These are phyloP conservation scores for Odonthalia washingtoniensis DNA, from an alignment of 31 red algal species.

Conservation along the genomic window DNA sequence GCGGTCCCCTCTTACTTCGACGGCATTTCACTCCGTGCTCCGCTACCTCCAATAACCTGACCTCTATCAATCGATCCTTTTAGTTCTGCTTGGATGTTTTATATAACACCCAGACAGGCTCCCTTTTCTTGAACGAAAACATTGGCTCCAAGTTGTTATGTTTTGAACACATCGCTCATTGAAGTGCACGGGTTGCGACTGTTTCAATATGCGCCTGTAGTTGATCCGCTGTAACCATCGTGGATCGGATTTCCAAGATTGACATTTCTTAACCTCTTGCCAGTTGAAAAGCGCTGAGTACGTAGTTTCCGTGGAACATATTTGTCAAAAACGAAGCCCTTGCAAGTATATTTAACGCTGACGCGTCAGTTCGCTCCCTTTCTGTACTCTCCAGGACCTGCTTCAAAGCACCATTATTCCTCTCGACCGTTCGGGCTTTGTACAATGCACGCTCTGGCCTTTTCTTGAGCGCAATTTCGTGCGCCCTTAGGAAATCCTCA, in stretches of 20 bases:
- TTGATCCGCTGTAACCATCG: not conserved
- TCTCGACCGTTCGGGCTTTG: not conserved
- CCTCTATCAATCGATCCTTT: conserved; percentile 3
- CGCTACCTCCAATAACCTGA: not conserved
- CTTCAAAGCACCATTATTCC: conserved; percentile 8
- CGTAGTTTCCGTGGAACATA: not conserved
- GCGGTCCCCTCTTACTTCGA: not conserved
- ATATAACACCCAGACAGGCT: not conserved
- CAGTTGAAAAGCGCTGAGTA: conserved; percentile 43
- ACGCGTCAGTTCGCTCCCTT: not conserved
- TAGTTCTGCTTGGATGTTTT: conserved; percentile 46
- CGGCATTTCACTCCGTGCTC: conserved; percentile 6
- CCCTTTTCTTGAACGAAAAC: not conserved
- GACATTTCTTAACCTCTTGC: conserved; percentile 18
- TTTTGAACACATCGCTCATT: not conserved
- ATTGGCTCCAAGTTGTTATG: not conserved
- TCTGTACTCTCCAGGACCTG: not conserved
- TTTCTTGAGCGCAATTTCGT: not conserved
- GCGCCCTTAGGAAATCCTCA: not conserved
- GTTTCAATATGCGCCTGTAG: conserved; percentile 19
- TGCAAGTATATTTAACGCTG: not conserved
- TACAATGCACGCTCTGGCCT: not conserved
- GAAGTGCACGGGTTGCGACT: conserved; percentile 7
- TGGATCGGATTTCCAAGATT: not conserved
- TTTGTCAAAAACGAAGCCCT: conserved; percentile 7